Conservation (phyloP, 106 monocot genomes). For the Chionographis japonica region DNA sequence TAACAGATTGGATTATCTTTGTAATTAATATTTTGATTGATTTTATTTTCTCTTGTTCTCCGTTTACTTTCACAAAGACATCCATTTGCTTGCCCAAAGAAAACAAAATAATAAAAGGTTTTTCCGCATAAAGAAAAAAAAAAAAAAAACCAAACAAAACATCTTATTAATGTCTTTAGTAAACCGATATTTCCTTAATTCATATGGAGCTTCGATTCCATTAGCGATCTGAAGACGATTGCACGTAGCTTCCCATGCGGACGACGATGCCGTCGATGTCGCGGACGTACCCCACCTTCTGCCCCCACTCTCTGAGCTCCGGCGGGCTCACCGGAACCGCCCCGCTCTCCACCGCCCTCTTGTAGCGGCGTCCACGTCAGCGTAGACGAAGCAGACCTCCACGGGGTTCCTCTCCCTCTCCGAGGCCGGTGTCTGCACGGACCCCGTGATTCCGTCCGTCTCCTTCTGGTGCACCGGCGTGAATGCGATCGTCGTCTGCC, state of each 20-base stretch:
- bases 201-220: no score
- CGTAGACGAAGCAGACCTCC: conserved; percentile 73
- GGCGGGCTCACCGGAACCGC: conserved; percentile 66
- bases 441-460: conserved; percentile 54
- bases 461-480: conserved; percentile 73
- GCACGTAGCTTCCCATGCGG: conserved; percentile 57
- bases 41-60: no score
- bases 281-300: conserved; percentile 88
- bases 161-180: no score
- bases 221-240: no score
- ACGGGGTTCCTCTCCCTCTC: conserved; percentile 37
- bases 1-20: no score
- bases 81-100: no score
- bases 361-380: conserved; percentile 75
- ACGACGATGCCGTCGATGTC: conserved; percentile 73
- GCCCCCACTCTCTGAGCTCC: conserved; percentile 73
- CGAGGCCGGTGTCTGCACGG: conserved; percentile 28
- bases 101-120: no score
- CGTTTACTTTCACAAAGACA: no score
- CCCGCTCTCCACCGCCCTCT: conserved; percentile 68
- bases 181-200: no score
- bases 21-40: no score
- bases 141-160: no score
- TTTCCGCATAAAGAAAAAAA: no score
- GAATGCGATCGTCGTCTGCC: conserved; percentile 83